Conservation (phyloP, 352 stramenopile species). For the Phytophthora quininea region DNA sequence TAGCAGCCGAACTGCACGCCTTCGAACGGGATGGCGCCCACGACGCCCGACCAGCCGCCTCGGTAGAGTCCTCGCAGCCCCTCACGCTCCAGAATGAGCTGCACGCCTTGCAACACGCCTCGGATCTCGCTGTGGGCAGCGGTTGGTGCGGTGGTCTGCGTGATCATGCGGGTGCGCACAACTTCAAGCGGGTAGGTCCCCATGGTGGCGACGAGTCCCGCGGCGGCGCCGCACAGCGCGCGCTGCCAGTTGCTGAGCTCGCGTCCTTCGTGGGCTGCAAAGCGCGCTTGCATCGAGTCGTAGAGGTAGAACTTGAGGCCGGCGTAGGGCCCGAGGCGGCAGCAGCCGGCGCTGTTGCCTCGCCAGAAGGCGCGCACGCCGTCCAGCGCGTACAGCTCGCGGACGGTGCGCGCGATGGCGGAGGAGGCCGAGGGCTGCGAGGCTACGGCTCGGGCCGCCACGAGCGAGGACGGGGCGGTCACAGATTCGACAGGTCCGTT, state of each 20-base stretch:
- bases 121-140: constrained; percentile 51
- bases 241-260: constrained; percentile 59
- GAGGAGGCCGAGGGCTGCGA: constrained; percentile 42
- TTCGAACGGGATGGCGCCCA: constrained; percentile 81
- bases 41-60: constrained; percentile 64
- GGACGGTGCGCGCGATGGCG: constrained; percentile 49
- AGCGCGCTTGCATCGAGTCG: constrained; percentile 64
- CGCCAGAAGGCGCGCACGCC: constrained; percentile 81
- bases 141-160: constrained; percentile 45
- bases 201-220: constrained; percentile 75
- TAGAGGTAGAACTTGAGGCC: constrained; percentile 86
- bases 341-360: constrained; percentile 79
- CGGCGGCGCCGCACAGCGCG: constrained; percentile 59
- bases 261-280: constrained; percentile 26
- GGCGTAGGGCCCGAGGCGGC: constrained; percentile 75
- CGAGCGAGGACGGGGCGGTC: constrained; percentile 24
- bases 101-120: constrained; percentile 61
- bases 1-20: constrained; percentile 87
- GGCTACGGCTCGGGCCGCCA: constrained; percentile 32
- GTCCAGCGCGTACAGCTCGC: constrained; percentile 67
- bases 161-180: constrained; percentile 83
- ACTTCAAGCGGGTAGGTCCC: constrained; percentile 84
- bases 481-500: constrained; percentile 42
- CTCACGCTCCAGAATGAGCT: constrained; percentile 65
- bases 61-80: constrained; percentile 77